These are phyloP conservation scores for Pyrenochaeta sp. DNA, from an alignment of 2,329 filamentous ascomycete species.

Conservation along the genomic window DNA sequence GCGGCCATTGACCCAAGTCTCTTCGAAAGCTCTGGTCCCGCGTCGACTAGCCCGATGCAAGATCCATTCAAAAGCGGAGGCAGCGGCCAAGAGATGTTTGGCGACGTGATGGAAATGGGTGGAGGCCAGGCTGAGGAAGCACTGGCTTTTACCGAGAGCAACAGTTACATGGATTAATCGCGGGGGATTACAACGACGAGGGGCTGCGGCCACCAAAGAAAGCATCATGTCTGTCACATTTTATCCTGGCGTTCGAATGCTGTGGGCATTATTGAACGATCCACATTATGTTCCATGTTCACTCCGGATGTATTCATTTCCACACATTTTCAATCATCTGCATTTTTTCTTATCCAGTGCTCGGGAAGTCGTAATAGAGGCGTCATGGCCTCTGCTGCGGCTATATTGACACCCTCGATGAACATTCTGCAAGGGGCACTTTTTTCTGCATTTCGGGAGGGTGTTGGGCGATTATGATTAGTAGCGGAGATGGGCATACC, in stretches of 20 bases:
- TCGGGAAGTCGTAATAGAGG: conserved; percentile 3
- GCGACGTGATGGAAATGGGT: conserved; percentile 44
- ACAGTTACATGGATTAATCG: conserved; percentile 42
- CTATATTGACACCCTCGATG: conserved; percentile 2
- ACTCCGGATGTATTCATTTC: too few relatives aligned
- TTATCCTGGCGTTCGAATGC: conserved; percentile 22
- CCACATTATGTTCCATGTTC: too few relatives aligned
- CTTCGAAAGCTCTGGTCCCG: conserved; percentile 41
- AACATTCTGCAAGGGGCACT: conserved; percentile 3
- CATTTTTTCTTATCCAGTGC: too few relatives aligned
- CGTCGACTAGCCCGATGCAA: conserved; percentile 43
- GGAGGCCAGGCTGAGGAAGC: conserved; percentile 49
- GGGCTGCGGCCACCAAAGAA: too few relatives aligned
- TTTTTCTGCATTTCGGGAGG: conserved; percentile 18
- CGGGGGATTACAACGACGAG: conserved; percentile 1
- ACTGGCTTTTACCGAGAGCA: conserved; percentile 44
- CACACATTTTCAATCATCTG: too few relatives aligned
- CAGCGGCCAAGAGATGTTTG: conserved; percentile 47
- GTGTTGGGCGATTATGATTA: conserved; percentile 16
- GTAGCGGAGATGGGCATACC: conserved; percentile 25
- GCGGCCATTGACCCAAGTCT: conserved; percentile 47
- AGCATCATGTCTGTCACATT: too few relatives aligned
- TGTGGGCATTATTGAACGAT: too few relatives aligned
- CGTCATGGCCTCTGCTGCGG: conserved; percentile 1
- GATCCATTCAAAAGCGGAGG: conserved; percentile 48